phyloP scores from a whole-genome alignment of 2,329 filamentous ascomycete genomes.

The Aspergillus japonicus region DNA sequence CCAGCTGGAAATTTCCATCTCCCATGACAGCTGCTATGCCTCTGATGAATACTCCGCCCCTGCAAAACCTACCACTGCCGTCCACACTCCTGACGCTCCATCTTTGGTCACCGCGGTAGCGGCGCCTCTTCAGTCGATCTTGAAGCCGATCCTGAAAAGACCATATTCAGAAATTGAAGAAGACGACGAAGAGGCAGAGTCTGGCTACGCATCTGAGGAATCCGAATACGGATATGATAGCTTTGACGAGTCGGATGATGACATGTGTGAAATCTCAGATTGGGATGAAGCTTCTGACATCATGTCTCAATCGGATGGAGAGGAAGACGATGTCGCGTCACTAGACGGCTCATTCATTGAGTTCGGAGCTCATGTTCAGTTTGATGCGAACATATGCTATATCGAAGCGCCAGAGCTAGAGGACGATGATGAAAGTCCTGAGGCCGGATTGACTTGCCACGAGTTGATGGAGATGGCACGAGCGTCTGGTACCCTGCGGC shows the following conservation, averaged over 20 bases:
- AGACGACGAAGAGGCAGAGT: slow-evolving; percentile 33
- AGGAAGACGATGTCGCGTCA: slow-evolving; percentile 31
- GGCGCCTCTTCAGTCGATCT: slow-evolving; percentile 23
- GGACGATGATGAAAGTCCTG: slow-evolving; percentile 28
- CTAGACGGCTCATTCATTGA: slow-evolving; percentile 40
- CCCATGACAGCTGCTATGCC: slow-evolving; percentile 41
- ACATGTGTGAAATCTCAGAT: slow-evolving; percentile 30
- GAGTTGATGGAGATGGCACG: slow-evolving; percentile 40
- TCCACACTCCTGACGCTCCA: slow-evolving; percentile 23
- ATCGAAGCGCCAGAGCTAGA: slow-evolving; percentile 31
- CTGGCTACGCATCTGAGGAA: slow-evolving; percentile 39
- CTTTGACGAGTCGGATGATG: slow-evolving; percentile 25
- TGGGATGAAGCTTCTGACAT: slow-evolving; percentile 32
- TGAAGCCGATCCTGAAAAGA: slow-evolving; percentile 39
- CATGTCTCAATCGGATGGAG: slow-evolving; percentile 28
- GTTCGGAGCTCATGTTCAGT: slow-evolving; percentile 37
- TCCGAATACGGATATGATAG: slow-evolving; percentile 23
- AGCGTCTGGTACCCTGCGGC: slow-evolving; percentile 23
- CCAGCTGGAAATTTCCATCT: slow-evolving; percentile 37
- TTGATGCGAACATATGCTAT: slow-evolving; percentile 35
- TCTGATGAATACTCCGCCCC: slow-evolving; percentile 39
- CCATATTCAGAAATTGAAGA: slow-evolving; percentile 27
- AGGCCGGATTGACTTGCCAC: slow-evolving; percentile 39
- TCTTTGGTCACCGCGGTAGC: slow-evolving; percentile 22
- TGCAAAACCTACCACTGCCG: slow-evolving; percentile 28